Conservation (phyloP, 2,329 filamentous ascomycete genomes). For the Phialophora verrucosa region DNA sequence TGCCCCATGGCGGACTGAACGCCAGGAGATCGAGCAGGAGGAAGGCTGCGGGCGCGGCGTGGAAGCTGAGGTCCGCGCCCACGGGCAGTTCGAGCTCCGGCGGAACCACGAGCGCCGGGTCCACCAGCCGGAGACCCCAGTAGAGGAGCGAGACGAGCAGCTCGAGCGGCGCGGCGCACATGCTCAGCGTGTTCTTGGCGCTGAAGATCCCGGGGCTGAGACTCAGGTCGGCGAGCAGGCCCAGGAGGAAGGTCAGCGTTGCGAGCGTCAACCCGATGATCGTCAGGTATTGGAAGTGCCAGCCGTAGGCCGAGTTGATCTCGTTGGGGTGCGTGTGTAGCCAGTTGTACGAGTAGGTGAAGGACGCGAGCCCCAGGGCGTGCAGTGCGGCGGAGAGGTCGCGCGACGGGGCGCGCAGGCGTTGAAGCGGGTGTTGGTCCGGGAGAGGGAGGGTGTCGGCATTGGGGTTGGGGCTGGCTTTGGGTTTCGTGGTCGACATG, state of each 20-base stretch:
- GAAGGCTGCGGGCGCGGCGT: slow-evolving; percentile 60
- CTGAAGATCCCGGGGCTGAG: slow-evolving; percentile 59
- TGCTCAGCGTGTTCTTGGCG: slow-evolving; percentile 63
- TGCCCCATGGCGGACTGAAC: slow-evolving; percentile 66
- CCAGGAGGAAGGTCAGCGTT: slow-evolving; percentile 60
- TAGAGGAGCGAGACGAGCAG: slow-evolving; percentile 66
- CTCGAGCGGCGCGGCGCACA: slow-evolving; percentile 65
- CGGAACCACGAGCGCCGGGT: slow-evolving; percentile 39
- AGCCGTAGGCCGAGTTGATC: slow-evolving; percentile 66
- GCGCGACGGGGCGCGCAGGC: slow-evolving; percentile 50
- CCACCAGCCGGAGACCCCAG: slow-evolving; percentile 61
- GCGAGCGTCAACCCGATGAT: slow-evolving; percentile 65
- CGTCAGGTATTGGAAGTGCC: slow-evolving; percentile 70
- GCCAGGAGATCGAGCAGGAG: slow-evolving; percentile 62
- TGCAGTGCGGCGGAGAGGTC: slow-evolving; percentile 51
- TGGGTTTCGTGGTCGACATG: neutral
- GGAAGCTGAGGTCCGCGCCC: slow-evolving; percentile 52
- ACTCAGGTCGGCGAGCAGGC: slow-evolving; percentile 62
- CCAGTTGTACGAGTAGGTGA: slow-evolving; percentile 53
- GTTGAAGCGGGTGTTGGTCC: slow-evolving; percentile 51
- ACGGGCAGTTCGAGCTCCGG: slow-evolving; percentile 37
- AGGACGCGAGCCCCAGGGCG: slow-evolving; percentile 50
- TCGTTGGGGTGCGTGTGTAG: slow-evolving; percentile 51
- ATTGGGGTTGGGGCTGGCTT: neutral
- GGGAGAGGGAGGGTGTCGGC: slow-evolving; percentile 34